Evolutionary conservation across 108 stramenopile genomes (phyloP).

Genomic region (Fragilaria crotonensis): DNA sequence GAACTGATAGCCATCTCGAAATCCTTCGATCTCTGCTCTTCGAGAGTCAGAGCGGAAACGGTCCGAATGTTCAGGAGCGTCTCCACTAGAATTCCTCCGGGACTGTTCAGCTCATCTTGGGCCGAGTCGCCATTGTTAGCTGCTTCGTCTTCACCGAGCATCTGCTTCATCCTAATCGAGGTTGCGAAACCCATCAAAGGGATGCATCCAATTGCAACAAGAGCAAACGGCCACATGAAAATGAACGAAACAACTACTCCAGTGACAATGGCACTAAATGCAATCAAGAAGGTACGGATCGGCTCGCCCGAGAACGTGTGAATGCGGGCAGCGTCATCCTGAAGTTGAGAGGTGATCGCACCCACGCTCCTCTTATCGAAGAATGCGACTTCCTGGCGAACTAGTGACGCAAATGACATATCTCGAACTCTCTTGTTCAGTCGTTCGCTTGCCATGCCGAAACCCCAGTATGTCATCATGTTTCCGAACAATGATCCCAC

Average conservation of each 20-base stretch:
- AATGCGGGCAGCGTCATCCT: slow-evolving; percentile 72
- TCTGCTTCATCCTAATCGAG: slow-evolving; percentile 58
- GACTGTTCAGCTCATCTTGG: slow-evolving; percentile 39
- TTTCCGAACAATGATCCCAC: slow-evolving; percentile 50
- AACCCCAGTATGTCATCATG: slow-evolving; percentile 46
- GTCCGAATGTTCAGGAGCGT: slow-evolving; percentile 72
- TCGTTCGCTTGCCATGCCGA: slow-evolving; percentile 63
- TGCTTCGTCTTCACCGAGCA: slow-evolving; percentile 55
- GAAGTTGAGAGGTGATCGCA: slow-evolving; percentile 67
- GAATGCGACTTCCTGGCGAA: slow-evolving; percentile 70
- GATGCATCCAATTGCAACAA: slow-evolving; percentile 56
- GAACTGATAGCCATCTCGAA: slow-evolving; percentile 38
- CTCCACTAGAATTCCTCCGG: slow-evolving; percentile 68
- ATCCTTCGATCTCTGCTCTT: slow-evolving; percentile 42
- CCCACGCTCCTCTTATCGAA: slow-evolving; percentile 66
- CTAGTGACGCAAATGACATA: slow-evolving; percentile 37
- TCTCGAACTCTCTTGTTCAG: slow-evolving; percentile 69
- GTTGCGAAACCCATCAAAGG: slow-evolving; percentile 73
- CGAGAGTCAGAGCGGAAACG: slow-evolving; percentile 57
- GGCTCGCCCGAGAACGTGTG: slow-evolving; percentile 67
- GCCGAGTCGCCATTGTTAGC: slow-evolving; percentile 5
- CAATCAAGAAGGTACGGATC: slow-evolving; percentile 47
- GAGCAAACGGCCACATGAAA: slow-evolving; percentile 78
- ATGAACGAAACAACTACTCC: slow-evolving; percentile 54
- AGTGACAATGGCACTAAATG: slow-evolving; percentile 38